These are phyloP conservation scores for Pyronema omphalodes DNA, from an alignment of 495 filamentous ascomycete species.

Conservation along the genomic window DNA sequence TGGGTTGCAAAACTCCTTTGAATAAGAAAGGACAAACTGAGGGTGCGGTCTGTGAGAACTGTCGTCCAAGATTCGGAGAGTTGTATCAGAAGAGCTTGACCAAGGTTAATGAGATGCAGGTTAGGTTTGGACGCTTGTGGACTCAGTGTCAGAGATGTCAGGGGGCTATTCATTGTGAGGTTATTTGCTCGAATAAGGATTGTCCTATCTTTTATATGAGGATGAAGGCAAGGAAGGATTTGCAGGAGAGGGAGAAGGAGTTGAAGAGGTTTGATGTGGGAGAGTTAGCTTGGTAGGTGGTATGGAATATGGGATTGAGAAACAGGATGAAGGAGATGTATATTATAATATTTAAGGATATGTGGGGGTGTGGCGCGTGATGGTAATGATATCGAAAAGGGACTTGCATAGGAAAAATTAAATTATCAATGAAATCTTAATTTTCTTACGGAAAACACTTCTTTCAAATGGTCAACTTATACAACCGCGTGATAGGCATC, in stretches of 20 bases:
- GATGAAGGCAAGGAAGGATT: conserved; percentile 99
- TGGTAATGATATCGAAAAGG: too few relatives aligned
- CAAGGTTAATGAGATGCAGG: conserved; percentile 77
- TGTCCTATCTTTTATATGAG: conserved; percentile 99
- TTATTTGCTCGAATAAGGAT: conserved; percentile 89
- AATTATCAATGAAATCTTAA: too few relatives aligned
- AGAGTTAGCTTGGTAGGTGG: conserved; percentile 12
- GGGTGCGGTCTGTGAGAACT: conserved; percentile 77
- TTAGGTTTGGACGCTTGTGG: conserved; percentile 84
- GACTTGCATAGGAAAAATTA: too few relatives aligned
- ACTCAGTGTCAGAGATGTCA: conserved; percentile 98
- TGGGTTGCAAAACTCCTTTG: conserved; percentile 96
- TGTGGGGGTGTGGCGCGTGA: too few relatives aligned
- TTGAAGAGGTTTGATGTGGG: conserved; percentile 79
- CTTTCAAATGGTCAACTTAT: too few relatives aligned
- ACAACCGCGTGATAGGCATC: too few relatives aligned
- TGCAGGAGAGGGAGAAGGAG: conserved; percentile 88
- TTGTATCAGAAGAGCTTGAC: conserved; percentile 80
- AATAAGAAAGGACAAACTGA: conserved; percentile 55
- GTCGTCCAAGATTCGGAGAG: conserved; percentile 68
- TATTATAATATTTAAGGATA: too few relatives aligned
- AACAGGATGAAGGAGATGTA: too few relatives aligned
- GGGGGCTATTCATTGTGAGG: conserved; percentile 91
- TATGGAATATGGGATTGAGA: neutral
- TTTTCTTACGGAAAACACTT: too few relatives aligned